Conservation (phyloP, 1,284 basidiomycete genomes). For the Pseudozyma sp. region DNA sequence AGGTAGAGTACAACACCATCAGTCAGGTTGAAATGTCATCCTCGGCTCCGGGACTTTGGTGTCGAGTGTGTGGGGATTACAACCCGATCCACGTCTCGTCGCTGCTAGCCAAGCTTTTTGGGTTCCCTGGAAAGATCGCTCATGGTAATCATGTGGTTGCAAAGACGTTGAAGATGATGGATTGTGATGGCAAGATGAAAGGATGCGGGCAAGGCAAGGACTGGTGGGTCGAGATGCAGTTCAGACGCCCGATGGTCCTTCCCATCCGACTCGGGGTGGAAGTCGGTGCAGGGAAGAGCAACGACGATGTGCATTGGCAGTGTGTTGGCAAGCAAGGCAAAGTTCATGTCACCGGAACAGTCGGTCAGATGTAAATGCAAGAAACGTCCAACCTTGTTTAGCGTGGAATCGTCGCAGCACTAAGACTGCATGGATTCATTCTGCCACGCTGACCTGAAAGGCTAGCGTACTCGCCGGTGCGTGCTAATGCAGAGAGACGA, state of each 20-base stretch:
- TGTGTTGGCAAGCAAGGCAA: constrained; percentile 7
- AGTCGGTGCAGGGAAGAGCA: background rate
- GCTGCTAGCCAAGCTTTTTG: constrained; percentile 21
- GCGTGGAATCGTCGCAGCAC: no score
- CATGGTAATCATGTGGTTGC: constrained; percentile 33
- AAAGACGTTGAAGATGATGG: constrained; percentile 1
- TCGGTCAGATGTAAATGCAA: background rate
- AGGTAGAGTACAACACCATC: no score
- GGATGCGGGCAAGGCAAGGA: background rate
- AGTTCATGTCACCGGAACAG: constrained; percentile 6
- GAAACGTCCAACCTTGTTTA: no score
- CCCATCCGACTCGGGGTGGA: constrained; percentile 9
- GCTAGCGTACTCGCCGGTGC: no score
- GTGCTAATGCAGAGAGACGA: no score
- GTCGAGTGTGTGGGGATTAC: constrained; percentile 26
- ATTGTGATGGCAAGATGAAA: background rate
- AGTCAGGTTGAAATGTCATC: constrained; percentile 4
- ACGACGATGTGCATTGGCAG: constrained; percentile 9
- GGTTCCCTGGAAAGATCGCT: constrained; percentile 26
- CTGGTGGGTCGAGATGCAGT: constrained; percentile 23
- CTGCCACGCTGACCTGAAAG: no score
- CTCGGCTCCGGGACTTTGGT: constrained; percentile 9
- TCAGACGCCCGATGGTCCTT: constrained; percentile 24
- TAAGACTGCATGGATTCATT: no score
- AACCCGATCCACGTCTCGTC: constrained; percentile 34